phyloP scores from a whole-genome alignment of 768 basidiomycete genomes.

The Phylloporus rhodoxanthus region DNA sequence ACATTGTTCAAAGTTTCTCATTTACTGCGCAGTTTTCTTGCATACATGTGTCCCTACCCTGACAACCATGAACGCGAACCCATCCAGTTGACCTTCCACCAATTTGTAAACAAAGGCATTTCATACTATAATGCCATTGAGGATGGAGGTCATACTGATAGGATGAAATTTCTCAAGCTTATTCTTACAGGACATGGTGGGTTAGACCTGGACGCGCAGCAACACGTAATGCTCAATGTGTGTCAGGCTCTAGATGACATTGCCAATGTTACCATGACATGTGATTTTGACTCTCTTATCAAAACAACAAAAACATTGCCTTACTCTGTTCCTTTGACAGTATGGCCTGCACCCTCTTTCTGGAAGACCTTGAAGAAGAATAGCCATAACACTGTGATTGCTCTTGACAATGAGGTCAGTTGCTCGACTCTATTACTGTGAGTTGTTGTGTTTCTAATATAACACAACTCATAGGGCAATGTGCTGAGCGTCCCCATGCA shows the following conservation, averaged over 20 bases:
- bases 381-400: not conserved
- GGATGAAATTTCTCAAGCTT: not conserved
- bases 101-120: not conserved
- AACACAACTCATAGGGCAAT: not conserved
- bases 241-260: not conserved
- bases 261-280: not conserved
- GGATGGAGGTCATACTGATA: not conserved
- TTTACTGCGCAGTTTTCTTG: too few relatives aligned
- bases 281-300: not conserved
- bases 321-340: not conserved
- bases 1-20: too few relatives aligned
- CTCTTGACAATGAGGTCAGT: not conserved
- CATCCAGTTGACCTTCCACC: not conserved
- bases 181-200: not conserved
- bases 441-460: too few relatives aligned
- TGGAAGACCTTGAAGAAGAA: not conserved
- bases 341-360: not conserved
- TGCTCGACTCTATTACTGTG: too few relatives aligned
- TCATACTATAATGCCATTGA: not conserved
- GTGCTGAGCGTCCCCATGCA: not conserved
- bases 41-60: too few relatives aligned
- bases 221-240: not conserved
- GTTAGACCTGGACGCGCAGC: not conserved
- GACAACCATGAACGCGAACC: not conserved
- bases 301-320: not conserved